Base-by-base conservation (phyloP, 257 asterid species). In the Forsythia viridissima region DNA sequence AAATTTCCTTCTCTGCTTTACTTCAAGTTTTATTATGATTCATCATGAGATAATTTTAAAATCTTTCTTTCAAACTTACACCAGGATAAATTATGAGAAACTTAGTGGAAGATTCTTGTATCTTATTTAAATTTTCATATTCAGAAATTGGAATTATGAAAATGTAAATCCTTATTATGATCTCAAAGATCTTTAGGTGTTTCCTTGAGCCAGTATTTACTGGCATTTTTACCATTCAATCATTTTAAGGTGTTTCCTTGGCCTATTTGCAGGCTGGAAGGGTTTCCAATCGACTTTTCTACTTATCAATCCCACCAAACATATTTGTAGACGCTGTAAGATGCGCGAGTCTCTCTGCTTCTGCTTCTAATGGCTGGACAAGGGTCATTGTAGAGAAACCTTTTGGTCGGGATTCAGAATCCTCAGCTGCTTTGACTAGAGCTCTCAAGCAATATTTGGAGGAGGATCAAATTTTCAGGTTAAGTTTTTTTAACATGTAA, bases 321-420 rank as follows among this genome's bases (percentile, higher is more conserved):
- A 92, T 95, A 81, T 95, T 95, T 73, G 85, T 90, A 37, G 87
- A 89, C 73, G 99, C 97, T 59, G 99, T 93, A 79, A 91, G 87
- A 86, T 89, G 98, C 84, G 99, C 98, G 5, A 95, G 97, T 78
- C 80, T 83, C 78, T 93, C 98, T 68, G 97, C 99, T 59, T 93
- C 99, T 70, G 81, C 98, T 51, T 80, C 89, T 63, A 85, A 83
- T 81, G 99, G 99, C 72, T 95, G 98, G 98, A 95, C 98, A 24
- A 85, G 99, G 84, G 97, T 95, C 85, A 95, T 95, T 73, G 98
- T 95, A 13, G 99, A 95, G 91, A 95, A 95, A 88, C 99, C 99
- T 70, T 95, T 95, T 90, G 99, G 99, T 30, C 88, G 98, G 63
- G 99, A 95, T 84, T 90, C 93, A 40, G 99, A 92, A 72, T 93